Conservation (phyloP, 768 basidiomycete genomes). For the Suillus subaureus region DNA sequence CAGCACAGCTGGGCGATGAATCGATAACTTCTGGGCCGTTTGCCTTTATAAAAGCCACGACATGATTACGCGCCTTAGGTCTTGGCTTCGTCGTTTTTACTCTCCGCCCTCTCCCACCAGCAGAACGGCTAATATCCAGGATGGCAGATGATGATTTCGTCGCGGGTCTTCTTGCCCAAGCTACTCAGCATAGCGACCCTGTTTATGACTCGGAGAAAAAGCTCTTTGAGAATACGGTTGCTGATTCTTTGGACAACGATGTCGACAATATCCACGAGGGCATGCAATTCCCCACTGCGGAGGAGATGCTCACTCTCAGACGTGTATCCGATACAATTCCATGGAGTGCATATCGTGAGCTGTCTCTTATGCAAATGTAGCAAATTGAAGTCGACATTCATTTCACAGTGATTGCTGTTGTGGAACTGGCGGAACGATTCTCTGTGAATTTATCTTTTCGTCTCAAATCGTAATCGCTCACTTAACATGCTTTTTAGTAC, state of each 20-base stretch:
- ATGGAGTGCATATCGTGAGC: constrained; percentile 51
- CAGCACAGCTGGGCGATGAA: no score
- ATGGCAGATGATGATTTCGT: constrained; percentile 14
- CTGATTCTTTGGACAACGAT: constrained; percentile 27
- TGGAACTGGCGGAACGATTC: constrained; percentile 76
- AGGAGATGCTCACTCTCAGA: constrained; percentile 59
- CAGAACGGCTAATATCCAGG: neutral
- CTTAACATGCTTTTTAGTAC: constrained; percentile 32
- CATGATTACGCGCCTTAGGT: neutral
- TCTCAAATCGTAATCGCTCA: neutral
- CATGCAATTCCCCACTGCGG: constrained; percentile 63
- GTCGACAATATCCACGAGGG: constrained; percentile 48
- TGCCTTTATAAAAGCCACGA: neutral
- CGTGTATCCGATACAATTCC: constrained; percentile 62
- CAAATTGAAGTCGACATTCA: neutral
- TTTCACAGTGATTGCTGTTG: constrained; percentile 57
- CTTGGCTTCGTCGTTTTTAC: neutral
- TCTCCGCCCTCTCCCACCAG: neutral
- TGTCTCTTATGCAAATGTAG: neutral
- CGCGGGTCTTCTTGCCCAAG: constrained; percentile 16
- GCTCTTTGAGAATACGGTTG: constrained; percentile 18
- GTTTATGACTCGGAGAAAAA: constrained; percentile 20
- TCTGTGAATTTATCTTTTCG: constrained; percentile 43
- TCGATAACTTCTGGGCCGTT: neutral
- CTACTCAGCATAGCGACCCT: constrained; percentile 13